Base-by-base conservation (phyloP, 2,329 filamentous ascomycete species). In the Epichloe sylvatica region DNA sequence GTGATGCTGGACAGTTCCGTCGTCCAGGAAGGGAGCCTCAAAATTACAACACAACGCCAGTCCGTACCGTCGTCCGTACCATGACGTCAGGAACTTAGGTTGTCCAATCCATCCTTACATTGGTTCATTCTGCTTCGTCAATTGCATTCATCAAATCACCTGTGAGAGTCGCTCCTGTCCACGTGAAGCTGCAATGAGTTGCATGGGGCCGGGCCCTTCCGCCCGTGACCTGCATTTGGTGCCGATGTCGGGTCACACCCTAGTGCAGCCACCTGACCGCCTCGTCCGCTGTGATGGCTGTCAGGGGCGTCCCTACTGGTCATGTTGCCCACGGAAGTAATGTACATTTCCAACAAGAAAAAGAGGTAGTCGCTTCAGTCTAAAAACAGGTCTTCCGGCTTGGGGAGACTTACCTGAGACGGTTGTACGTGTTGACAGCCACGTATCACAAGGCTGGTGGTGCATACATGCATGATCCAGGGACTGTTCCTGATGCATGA, bases 201-300 rank as follows among this genome's bases (percentile, higher is more conserved):
- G 46, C 30, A 48, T 21, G 17, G 23, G 30, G 33, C 46, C 11
- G 38, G 39, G 33, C 19, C n/a, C 23, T 13, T 12, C 33, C 46
- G 46, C 30, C 19, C 46, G 39, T 48, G 46, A 48, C 46, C 46
- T 43, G 25, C 46, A 43, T 48, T 48, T 7, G 30, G 25, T 19
- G 39, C 46, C 46, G 19, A 35, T 23, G 30, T 43, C 46, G 30
- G 38, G 46, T 48, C 46, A 48, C 46, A 30, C 42, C 34, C 40
- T n/a, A 2, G 17, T 5, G 12, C 7, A 33, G 33, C 30, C 46
- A 48, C 46, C 17, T 48, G 46, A 48, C 46, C 39, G 9, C 11
- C 33, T 21, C 23, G 39, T 19, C 21, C 46, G 39, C 19, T 33
- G 46, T 48, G 46, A 43, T 43, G 5, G 17, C 36, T 41, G 13